phyloP scores from a whole-genome alignment of 495 filamentous ascomycete species.

The Penicillium macrosclerotiorum region DNA sequence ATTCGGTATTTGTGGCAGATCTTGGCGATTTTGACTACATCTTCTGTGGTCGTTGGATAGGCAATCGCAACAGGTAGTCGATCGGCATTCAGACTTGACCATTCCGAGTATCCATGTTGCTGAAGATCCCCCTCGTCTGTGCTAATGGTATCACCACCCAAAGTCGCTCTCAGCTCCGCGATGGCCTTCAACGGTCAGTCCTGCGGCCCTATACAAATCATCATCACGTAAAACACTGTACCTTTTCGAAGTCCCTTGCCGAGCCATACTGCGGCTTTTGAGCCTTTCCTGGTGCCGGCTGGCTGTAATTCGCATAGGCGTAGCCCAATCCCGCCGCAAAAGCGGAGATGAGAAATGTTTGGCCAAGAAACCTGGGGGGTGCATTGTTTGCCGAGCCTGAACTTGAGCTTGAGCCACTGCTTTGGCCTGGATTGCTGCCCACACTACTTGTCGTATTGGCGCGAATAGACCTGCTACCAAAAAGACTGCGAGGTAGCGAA shows the following conservation, averaged over 20 bases:
- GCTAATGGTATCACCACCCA: conserved; percentile 62
- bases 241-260: conserved; percentile 41
- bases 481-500: conserved; percentile 5
- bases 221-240: conserved; percentile 18
- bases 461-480: conserved; percentile 21
- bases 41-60: conserved; percentile 78
- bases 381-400: conserved; percentile 14
- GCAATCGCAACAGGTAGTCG: conserved; percentile 76
- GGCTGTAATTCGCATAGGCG: conserved; percentile 25
- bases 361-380: conserved; percentile 31
- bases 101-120: conserved; percentile 83
- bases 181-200: conserved; percentile 53
- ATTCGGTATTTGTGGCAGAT: conserved; percentile 80
- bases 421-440: conserved; percentile 4
- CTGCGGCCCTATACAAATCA: conserved; percentile 18
- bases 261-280: conserved; percentile 39
- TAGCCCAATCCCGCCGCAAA: conserved; percentile 40
- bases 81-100: conserved; percentile 80
- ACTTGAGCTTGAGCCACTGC: conserved; percentile 9
- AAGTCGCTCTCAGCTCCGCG: conserved; percentile 52
- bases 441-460: conserved; percentile 8
- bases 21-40: conserved; percentile 77
- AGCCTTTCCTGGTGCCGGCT: conserved; percentile 8
- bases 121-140: conserved; percentile 75
- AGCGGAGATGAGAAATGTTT: conserved; percentile 32